These are phyloP conservation scores for Podospora australis DNA, from an alignment of 495 filamentous ascomycete species.

Conservation along the genomic window DNA sequence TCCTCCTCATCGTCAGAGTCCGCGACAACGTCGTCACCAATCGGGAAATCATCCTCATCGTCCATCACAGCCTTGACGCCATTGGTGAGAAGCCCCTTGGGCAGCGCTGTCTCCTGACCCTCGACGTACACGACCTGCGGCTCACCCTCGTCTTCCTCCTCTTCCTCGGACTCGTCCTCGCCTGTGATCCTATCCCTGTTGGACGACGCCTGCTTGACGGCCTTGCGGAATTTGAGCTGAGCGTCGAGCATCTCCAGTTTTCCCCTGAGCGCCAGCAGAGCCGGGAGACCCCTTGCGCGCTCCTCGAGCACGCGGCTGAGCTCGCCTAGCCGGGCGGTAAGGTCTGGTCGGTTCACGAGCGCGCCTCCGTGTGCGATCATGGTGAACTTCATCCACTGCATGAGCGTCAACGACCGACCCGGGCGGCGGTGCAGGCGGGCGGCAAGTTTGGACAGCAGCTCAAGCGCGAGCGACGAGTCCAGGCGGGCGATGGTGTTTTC, in stretches of 20 bases:
- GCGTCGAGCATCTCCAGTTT: slow-evolving; percentile 86
- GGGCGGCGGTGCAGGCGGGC: slow-evolving; percentile 82
- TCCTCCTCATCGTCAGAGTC: slow-evolving; percentile 29
- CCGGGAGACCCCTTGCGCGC: slow-evolving; percentile 73
- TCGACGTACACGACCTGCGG: slow-evolving; percentile 78
- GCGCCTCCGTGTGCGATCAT: slow-evolving; percentile 92
- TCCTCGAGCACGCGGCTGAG: slow-evolving; percentile 80
- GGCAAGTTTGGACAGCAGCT: slow-evolving; percentile 73
- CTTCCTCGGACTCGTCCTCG: slow-evolving; percentile 72
- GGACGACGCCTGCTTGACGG: slow-evolving; percentile 39
- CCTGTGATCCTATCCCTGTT: slow-evolving; percentile 37
- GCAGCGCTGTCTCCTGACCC: slow-evolving; percentile 54
- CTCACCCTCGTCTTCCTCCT: slow-evolving; percentile 48
- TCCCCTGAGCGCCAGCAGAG: slow-evolving; percentile 80
- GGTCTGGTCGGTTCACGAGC: slow-evolving; percentile 70
- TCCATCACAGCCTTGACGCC: slow-evolving; percentile 14
- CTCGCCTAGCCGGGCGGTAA: slow-evolving; percentile 67
- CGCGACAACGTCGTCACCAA: slow-evolving; percentile 13
- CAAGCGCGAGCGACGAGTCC: slow-evolving; percentile 72
- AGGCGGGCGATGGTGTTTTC: slow-evolving; percentile 84
- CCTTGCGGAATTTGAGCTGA: slow-evolving; percentile 72
- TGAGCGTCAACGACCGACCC: slow-evolving; percentile 82
- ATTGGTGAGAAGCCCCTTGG: slow-evolving; percentile 33
- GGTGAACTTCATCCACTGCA: slow-evolving; percentile 95
- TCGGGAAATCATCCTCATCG: slow-evolving; percentile 25